Percentiles rank a stretch among this genome's conserved stretches.
Conservation (phyloP, 2,329 filamentous ascomycete genomes). For the Aspergillus cejpii region DNA sequence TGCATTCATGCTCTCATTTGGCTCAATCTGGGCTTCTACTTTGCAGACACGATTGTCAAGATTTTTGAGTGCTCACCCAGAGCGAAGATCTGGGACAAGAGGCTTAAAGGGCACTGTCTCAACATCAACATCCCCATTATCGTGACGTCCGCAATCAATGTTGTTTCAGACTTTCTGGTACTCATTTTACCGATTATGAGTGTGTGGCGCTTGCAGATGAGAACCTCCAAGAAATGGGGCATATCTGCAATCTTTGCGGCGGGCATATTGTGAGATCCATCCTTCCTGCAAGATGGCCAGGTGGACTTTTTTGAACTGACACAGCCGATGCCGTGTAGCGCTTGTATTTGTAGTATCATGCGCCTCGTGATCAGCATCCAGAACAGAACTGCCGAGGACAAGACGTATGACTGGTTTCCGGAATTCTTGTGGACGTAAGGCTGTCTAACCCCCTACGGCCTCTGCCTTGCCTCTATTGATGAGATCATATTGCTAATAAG, state of each 20-base stretch:
- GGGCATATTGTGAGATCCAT: constrained; percentile 18
- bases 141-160: constrained; percentile 19
- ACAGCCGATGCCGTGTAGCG: constrained; percentile 5
- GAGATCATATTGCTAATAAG: not conserved
- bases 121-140: constrained; percentile 20
- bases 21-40: constrained; percentile 23
- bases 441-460: not conserved
- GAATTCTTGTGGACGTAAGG: constrained; percentile 25
- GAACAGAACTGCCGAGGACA: constrained; percentile 13
- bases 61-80: constrained; percentile 23
- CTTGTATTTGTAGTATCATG: constrained; percentile 22
- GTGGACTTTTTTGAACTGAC: not conserved
- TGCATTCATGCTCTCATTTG: constrained; percentile 21
- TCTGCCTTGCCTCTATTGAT: not conserved
- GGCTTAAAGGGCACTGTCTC: constrained; percentile 18
- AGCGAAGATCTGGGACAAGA: constrained; percentile 19
- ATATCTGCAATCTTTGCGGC: constrained; percentile 20
- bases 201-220: constrained; percentile 21
- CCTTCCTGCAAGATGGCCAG: not conserved
- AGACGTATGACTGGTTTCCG: constrained; percentile 22
- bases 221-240: constrained; percentile 14
- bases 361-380: constrained; percentile 18
- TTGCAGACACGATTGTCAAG: constrained; percentile 20
- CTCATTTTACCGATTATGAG: constrained; percentile 20
- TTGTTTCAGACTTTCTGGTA: constrained; percentile 20